Evolutionary conservation across 805 yeast genomes (phyloP).

Genomic region (Pichia cephalocereana): DNA sequence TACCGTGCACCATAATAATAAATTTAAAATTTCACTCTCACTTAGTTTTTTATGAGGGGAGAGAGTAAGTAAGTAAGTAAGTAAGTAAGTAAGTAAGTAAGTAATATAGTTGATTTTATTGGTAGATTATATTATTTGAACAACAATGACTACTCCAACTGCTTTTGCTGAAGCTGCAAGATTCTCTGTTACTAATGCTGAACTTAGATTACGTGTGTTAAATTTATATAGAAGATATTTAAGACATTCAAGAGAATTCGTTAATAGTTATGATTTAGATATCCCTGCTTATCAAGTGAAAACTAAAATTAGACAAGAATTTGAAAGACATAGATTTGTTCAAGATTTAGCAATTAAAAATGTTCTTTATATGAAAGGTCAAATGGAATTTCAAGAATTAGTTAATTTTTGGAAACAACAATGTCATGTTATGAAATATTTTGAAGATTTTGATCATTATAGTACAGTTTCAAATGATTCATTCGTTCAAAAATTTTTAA

Average conservation of each 20-base stretch:
- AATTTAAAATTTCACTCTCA: no score
- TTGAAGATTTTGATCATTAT: constrained; percentile 55
- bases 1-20: no score
- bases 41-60: no score
- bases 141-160: constrained; percentile 55
- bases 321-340: constrained; percentile 74
- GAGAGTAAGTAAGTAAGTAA: no score
- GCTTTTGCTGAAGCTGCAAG: constrained; percentile 78
- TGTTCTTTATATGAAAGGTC: constrained; percentile 69
- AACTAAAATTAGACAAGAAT: constrained; percentile 82
- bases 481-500: constrained; percentile 67
- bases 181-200: constrained; percentile 50
- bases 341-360: constrained; percentile 56
- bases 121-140: no score
- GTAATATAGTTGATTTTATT: no score
- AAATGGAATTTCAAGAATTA: constrained; percentile 85
- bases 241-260: constrained; percentile 42
- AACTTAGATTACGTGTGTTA: constrained; percentile 55
- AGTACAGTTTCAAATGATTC: constrained; percentile 46
- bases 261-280: constrained; percentile 62
- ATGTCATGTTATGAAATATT: constrained; percentile 75
- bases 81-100: no score
- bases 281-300: constrained; percentile 71
- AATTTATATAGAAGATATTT: constrained; percentile 65
- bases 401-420: constrained; percentile 87